Evolutionary conservation across 257 asterid species (phyloP), one percentile per base, ranked within the genome.

Genomic region (Salvia hispanica): DNA sequence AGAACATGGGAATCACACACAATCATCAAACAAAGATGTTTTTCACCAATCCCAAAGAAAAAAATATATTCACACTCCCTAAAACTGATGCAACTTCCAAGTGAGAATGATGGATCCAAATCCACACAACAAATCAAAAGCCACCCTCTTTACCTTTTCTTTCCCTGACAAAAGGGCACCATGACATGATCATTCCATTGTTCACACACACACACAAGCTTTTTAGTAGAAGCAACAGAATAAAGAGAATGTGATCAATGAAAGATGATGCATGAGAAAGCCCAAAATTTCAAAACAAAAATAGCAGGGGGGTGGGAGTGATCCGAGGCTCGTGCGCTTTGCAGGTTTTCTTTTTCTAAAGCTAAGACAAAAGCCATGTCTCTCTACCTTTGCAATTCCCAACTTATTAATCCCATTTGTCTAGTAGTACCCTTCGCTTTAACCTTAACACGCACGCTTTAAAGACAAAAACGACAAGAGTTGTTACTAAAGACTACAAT

Each of bases 11-110:
- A 73, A 76, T 79, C 40, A 69, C 21, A 72, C 16, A 61, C 67
- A 61, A 62, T 62, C 57, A 56, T 56, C 5, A 31, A 79, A 63
- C 59, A 65, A 65, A 34, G 67, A 59, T 12, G 64, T 7, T 66
- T 78, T 72, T 77, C 73, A 57, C 79, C 78, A 83, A 86, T 86
- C 91, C 96, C 96, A 62, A 86, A 80, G 52, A 69, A 50, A 42
- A 40, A 3, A 76, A 62, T 67, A 69, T 61, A 65, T 46, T 72
- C 15, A 14, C 71, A 34, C 64, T 15, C 63, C 51, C 63, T 55
- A 60, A 67, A 67, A 67, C 55, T 48, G 62, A 59, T 58, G 76
- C 78, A 68, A 16, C 72, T 63, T 53, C 64, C 69, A 62, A 75
- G 77, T 48, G 75, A 50, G 9, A 60, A 48, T 72, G 74, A 76